Base-by-base conservation (phyloP, 1,284 basidiomycete genomes). In the Ceratobasidium sp. region DNA sequence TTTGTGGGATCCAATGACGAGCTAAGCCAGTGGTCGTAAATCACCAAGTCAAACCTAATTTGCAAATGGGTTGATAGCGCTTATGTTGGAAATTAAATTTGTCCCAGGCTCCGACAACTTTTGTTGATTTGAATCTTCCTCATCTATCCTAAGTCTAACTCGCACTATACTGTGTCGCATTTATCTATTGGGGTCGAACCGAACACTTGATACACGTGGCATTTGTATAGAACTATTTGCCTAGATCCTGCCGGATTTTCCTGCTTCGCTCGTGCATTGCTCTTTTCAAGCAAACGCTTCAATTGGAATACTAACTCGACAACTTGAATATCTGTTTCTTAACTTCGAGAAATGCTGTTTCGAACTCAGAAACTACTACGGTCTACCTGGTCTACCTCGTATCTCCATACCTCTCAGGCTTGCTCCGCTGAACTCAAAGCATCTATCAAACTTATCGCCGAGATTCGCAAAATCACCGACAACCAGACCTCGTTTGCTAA, bases 401-500 rank as follows among this genome's bases (percentile, higher is more conserved):
- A 15, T 47, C 63, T 76, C 60, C 65, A 75, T 51, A 62, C 72
- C 17, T 75, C 73, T 24, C 57, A 27, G 1, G 31, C 24, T 22
- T 57, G n/a, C n/a, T 22, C 47, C 45, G 47, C 33, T 41, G 64
- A 75, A 64, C 45, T 63, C 24, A 85, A 90, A 83, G 82, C 86
- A 63, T 83, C 91, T 36, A 85, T 93, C 73, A 90, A 92, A 76
- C 90, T 96, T 77, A 92, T 99, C 76, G 92, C 93, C 1, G 90
- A 95, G 82, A 89, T 99, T 45, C 91, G 97, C 75, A 94, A 93
- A 83, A 86, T 87, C 75, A 92, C 90, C 4, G 67, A 59, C 44
- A 89, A 91, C 78, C 86, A 83, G 54, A 94, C 93, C 67, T 93
- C 93, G 17, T 90, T 98, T 80, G 87, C 90, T 59, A 95, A 96